These are phyloP conservation scores for Linnemannia hyalina DNA, from an alignment of 192 early-diverging fungal species.

Conservation along the genomic window DNA sequence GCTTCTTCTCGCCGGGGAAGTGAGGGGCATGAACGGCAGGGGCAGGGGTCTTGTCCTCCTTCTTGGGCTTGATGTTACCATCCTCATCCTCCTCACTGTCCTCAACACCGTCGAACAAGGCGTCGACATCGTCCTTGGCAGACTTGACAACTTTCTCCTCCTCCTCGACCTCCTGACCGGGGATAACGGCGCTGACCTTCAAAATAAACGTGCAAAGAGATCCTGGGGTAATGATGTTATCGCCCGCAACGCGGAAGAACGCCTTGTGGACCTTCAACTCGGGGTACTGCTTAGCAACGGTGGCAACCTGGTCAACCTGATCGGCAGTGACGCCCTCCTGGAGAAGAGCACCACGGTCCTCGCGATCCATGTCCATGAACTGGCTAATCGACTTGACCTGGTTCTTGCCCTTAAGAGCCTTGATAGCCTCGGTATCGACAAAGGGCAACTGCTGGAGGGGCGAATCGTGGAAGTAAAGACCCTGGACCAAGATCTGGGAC, in stretches of 20 bases:
- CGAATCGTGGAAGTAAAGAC: slow-evolving; percentile 80
- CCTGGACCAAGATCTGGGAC: slow-evolving; percentile 92
- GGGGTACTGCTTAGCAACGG: slow-evolving; percentile 86
- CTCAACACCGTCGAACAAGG: slow-evolving; percentile 52
- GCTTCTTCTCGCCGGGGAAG: slow-evolving; percentile 79
- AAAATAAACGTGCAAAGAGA: slow-evolving; percentile 82
- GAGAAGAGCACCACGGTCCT: slow-evolving; percentile 70
- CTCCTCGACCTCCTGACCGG: slow-evolving; percentile 42
- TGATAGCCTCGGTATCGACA: slow-evolving; percentile 75
- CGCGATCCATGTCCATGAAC: slow-evolving; percentile 74
- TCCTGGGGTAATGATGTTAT: slow-evolving; percentile 82
- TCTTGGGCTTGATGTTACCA: slow-evolving; percentile 58
- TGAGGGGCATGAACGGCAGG: slow-evolving; percentile 75
- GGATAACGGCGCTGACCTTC: slow-evolving; percentile 58
- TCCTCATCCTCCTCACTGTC: slow-evolving; percentile 61
- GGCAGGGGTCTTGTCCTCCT: slow-evolving; percentile 44
- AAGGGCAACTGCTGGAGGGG: slow-evolving; percentile 90
- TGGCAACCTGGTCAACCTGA: slow-evolving; percentile 77
- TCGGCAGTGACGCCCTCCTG: slow-evolving; percentile 65
- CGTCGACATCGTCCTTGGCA: slow-evolving; percentile 36
- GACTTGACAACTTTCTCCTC: slow-evolving; percentile 33
- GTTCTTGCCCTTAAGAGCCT: slow-evolving; percentile 75
- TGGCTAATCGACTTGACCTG: slow-evolving; percentile 74
- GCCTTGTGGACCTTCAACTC: slow-evolving; percentile 79
- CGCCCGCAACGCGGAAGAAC: slow-evolving; percentile 82